Evolutionary conservation across 1,284 basidiomycete genomes (phyloP).

Genomic region (Tilletia horrida): DNA sequence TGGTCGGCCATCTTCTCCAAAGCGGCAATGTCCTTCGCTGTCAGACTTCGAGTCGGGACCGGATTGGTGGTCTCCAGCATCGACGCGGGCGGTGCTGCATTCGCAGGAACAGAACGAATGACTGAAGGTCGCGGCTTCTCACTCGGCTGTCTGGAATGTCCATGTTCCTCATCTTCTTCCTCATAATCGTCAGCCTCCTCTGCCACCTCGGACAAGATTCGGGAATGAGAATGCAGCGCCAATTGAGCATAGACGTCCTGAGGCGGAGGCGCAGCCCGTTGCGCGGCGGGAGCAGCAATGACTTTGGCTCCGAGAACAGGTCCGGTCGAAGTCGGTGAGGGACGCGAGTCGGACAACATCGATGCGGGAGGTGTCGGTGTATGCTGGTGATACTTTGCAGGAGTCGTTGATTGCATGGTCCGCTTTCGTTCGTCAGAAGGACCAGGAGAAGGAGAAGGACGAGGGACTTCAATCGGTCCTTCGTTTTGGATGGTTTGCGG

Average conservation of each 20-base stretch:
- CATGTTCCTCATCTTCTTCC: background rate
- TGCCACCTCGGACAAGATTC: constrained; percentile 10
- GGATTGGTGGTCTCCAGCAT: background rate
- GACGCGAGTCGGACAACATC: constrained; percentile 8
- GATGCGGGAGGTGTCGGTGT: constrained; percentile 18
- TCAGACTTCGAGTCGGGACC: background rate
- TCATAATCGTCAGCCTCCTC: constrained; percentile 9
- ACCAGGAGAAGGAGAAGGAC: constrained; percentile 20
- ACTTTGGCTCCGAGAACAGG: background rate
- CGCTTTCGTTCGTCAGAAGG: constrained; percentile 16
- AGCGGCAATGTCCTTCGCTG: background rate
- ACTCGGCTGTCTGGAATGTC: background rate
- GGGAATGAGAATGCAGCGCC: constrained; percentile 10
- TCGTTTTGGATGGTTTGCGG: no score
- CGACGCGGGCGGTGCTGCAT: background rate
- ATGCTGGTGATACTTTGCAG: constrained; percentile 14
- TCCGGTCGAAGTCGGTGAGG: background rate
- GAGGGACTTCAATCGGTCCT: background rate
- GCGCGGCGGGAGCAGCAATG: constrained; percentile 2
- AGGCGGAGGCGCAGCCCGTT: background rate
- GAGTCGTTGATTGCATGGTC: constrained; percentile 16
- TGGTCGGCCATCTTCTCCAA: constrained; percentile 7
- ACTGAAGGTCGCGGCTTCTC: no score
- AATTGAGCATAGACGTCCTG: constrained; percentile 8
- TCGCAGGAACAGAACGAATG: background rate